Percentiles rank a stretch among this genome's conserved stretches.
Evolutionary conservation across 2,329 filamentous ascomycete genomes (phyloP).

Genomic region (Bipolaris zeicola): DNA sequence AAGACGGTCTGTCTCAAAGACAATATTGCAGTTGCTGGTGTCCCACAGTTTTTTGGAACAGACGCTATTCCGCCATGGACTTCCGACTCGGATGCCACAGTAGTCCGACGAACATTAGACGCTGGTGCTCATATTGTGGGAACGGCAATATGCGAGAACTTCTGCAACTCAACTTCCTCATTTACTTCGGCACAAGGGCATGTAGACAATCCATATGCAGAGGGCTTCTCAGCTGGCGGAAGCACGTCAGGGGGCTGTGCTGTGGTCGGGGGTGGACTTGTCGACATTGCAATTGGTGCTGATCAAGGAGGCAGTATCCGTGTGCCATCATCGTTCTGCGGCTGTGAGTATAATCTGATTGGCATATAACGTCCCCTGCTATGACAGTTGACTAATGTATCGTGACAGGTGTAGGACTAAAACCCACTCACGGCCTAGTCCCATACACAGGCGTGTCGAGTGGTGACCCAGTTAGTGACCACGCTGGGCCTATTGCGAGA

Average conservation of each 20-base stretch:
- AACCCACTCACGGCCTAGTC: conserved; percentile 57
- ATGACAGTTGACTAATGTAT: not conserved
- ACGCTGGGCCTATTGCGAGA: conserved; percentile 46
- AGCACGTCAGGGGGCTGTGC: conserved; percentile 53
- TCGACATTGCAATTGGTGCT: conserved; percentile 47
- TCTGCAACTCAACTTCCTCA: conserved; percentile 57
- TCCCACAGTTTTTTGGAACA: conserved; percentile 61
- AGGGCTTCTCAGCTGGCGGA: conserved; percentile 56
- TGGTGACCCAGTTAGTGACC: conserved; percentile 50
- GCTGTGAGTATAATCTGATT: conserved; percentile 24
- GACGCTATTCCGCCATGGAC: conserved; percentile 57
- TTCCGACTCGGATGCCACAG: conserved; percentile 59
- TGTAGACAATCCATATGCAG: conserved; percentile 51
- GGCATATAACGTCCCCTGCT: too few species aligned
- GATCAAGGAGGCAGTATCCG: conserved; percentile 51
- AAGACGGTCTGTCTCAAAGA: conserved; percentile 61
- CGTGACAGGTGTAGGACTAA: conserved; percentile 39
- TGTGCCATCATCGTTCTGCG: conserved; percentile 46
- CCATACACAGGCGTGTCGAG: conserved; percentile 57
- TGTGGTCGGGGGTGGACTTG: conserved; percentile 50
- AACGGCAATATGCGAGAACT: conserved; percentile 61
- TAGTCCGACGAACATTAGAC: conserved; percentile 58
- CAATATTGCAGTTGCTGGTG: conserved; percentile 60
- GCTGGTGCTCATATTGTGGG: conserved; percentile 59
- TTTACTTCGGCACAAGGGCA: conserved; percentile 53